These are phyloP conservation scores for Hamamelis virginiana DNA, from an alignment of 164 flowering plant genomes.

Conservation along the genomic window DNA sequence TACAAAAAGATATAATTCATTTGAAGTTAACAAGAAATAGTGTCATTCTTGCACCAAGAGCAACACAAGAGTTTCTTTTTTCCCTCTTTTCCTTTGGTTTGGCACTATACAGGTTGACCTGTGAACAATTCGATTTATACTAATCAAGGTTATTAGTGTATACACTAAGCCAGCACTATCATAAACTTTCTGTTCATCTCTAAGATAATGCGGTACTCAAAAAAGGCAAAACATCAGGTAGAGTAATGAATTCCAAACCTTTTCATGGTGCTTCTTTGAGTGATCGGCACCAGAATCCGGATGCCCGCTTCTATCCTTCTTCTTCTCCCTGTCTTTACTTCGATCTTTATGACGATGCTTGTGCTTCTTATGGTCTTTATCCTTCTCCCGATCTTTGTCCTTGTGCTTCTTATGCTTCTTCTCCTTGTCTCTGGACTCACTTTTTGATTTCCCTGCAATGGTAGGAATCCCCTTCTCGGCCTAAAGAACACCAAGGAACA, in stretches of 20 bases:
- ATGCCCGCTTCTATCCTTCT: slow-evolving; percentile 62
- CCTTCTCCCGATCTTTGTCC: slow-evolving; percentile 71
- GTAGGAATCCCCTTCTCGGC: slow-evolving; percentile 76
- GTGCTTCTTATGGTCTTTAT: slow-evolving; percentile 76
- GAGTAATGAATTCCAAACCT: slow-evolving; percentile 37
- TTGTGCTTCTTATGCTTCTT: slow-evolving; percentile 74
- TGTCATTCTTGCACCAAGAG: too few species aligned
- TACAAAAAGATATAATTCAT: too few species aligned
- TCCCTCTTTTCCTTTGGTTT: too few species aligned
- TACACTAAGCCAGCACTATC: too few species aligned
- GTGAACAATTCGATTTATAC: too few species aligned
- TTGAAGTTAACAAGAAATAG: too few species aligned
- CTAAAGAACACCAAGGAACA: slow-evolving; percentile 30
- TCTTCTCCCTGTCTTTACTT: slow-evolving; percentile 70
- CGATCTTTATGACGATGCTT: slow-evolving; percentile 71
- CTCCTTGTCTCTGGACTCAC: slow-evolving; percentile 69
- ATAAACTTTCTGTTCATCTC: background rate
- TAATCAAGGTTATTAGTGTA: too few species aligned
- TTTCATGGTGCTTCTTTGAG: slow-evolving; percentile 70
- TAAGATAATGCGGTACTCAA: background rate
- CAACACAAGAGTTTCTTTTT: background rate
- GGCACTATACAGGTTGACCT: too few species aligned
- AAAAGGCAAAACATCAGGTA: background rate
- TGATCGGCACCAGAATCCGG: slow-evolving; percentile 62
- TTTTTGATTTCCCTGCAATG: slow-evolving; percentile 45